These are phyloP conservation scores for Fagus crenata DNA, from an alignment of 306 rosid genomes.

Conservation along the genomic window DNA sequence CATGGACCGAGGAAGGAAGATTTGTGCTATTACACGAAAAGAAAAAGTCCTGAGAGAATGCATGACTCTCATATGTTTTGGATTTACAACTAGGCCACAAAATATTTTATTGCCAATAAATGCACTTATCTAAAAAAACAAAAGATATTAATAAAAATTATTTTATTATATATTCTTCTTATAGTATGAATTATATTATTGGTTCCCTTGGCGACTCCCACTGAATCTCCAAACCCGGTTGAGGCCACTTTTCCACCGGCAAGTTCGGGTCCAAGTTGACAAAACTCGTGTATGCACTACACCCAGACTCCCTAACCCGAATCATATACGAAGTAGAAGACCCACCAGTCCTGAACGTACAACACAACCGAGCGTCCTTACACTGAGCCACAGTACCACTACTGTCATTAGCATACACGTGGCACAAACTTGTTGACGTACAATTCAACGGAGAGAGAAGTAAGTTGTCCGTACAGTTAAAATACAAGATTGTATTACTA, in stretches of 20 bases:
- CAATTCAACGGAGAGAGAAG: conserved; percentile 69
- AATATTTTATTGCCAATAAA: too few species aligned
- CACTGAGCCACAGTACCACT: conserved; percentile 36
- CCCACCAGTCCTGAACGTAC: conserved; percentile 70
- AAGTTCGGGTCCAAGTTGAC: conserved; percentile 51
- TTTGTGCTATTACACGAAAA: too few species aligned
- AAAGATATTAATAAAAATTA: too few species aligned
- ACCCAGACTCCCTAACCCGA: conserved; percentile 58
- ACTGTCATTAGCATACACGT: conserved; percentile 53
- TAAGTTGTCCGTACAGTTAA: conserved; percentile 56
- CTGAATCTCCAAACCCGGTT: conserved; percentile 75
- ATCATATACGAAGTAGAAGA: conserved; percentile 68
- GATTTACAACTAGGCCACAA: too few species aligned
- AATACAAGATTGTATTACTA: conserved; percentile 71
- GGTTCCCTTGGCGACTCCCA: conserved; percentile 70
- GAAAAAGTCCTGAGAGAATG: too few species aligned
- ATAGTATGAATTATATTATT: too few species aligned
- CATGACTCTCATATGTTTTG: too few species aligned
- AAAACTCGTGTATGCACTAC: conserved; percentile 76
- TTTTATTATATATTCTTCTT: too few species aligned
- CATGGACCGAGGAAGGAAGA: too few species aligned
- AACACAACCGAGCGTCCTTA: conserved; percentile 43
- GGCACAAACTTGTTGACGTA: conserved; percentile 55
- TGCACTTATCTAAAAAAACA: too few species aligned
- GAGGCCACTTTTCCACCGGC: conserved; percentile 55